Evolutionary conservation across 176 grass and related monocot species (phyloP).

Genomic region (Bonia amplexicaulis): DNA sequence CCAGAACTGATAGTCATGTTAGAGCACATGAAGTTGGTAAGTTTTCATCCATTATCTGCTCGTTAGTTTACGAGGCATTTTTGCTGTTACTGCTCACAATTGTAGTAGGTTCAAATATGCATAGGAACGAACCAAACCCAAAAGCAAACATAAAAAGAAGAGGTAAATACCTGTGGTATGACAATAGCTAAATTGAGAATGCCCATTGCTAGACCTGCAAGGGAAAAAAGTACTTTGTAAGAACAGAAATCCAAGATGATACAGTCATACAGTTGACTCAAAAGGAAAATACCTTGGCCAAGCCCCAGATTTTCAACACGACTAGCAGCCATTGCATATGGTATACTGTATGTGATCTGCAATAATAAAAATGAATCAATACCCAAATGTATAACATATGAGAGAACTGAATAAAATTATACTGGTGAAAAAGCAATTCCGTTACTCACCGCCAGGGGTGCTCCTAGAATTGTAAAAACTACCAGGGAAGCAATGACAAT

Average conservation of each 20-base stretch:
- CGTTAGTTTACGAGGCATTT: not conserved
- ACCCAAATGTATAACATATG: not conserved
- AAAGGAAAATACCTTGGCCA: conserved; percentile 65
- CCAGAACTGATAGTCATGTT: not conserved
- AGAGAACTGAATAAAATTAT: not conserved
- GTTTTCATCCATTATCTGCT: not conserved
- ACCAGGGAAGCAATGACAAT: conserved; percentile 69
- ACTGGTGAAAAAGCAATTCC: not conserved
- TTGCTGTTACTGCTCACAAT: not conserved
- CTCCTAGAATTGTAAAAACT: conserved; percentile 79
- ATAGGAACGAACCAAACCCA: not conserved
- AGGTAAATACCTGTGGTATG: conserved; percentile 70
- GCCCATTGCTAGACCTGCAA: conserved; percentile 86
- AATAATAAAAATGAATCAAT: conserved; percentile 36
- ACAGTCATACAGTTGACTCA: not conserved
- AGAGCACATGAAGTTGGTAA: not conserved
- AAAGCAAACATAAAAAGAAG: conserved; percentile 1
- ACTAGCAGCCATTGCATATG: conserved; percentile 85
- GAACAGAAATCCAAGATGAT: conserved; percentile 1
- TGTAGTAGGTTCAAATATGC: not conserved
- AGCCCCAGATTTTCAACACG: conserved; percentile 82
- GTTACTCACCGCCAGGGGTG: conserved; percentile 62
- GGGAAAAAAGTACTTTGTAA: not conserved
- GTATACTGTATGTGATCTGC: conserved; percentile 99
- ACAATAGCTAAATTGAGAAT: conserved; percentile 97